Evolutionary conservation across 106 monocot genomes (phyloP).

Genomic region (Narthecium ossifragum): DNA sequence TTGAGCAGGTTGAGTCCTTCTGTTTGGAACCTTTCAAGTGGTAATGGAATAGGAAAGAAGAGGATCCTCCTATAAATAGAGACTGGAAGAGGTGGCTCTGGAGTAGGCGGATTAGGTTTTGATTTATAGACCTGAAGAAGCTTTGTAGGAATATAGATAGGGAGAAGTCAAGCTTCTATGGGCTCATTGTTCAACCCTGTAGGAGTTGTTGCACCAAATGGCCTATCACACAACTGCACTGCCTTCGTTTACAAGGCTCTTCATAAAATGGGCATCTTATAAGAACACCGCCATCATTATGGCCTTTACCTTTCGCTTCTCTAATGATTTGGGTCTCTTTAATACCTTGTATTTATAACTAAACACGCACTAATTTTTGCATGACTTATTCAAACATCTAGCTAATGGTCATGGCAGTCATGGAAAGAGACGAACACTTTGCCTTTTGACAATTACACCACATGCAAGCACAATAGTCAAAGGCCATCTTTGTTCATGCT

Average conservation of each 20-base stretch:
- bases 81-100: conserved; percentile 7
- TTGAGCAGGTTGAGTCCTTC: neutral
- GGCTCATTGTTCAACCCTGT: conserved; percentile 17
- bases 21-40: neutral
- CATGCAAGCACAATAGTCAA: neutral
- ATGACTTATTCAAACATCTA: conserved; percentile 6
- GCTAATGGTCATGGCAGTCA: neutral
- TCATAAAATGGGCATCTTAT: neutral
- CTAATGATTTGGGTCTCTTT: neutral
- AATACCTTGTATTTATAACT: neutral
- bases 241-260: too few species aligned
- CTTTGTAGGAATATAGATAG: neutral
- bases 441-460: neutral
- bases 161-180: conserved; percentile 5
- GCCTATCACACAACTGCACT: conserved; percentile 20
- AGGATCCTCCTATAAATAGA: conserved; percentile 17
- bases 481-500: neutral
- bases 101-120: conserved; percentile 43
- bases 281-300: conserved; percentile 7
- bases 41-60: neutral
- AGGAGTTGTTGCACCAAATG: conserved; percentile 18
- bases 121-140: conserved; percentile 8
- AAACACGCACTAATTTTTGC: too few species aligned
- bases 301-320: conserved; percentile 6
- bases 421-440: neutral